phyloP scores from a whole-genome alignment of 129 eudicot genomes.

The Chrysanthemum makinoi region DNA sequence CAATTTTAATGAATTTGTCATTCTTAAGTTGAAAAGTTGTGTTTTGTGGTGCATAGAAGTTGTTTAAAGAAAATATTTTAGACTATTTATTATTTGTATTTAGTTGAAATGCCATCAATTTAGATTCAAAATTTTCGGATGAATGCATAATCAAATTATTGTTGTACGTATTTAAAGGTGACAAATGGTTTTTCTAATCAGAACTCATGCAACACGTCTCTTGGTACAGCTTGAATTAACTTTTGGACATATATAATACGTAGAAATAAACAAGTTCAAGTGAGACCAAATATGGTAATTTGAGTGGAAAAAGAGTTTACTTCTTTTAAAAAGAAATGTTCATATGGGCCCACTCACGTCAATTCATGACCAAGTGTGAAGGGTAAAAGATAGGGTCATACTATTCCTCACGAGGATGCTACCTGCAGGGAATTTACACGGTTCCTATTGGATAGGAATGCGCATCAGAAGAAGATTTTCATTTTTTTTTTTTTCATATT shows the following conservation, averaged over 20 bases:
- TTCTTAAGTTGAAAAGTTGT: neutral
- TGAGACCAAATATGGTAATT: constrained; percentile 7
- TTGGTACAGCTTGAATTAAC: too few relatives aligned
- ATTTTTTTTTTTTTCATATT: too few relatives aligned
- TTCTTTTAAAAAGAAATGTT: constrained; percentile 25
- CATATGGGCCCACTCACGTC: constrained; percentile 26
- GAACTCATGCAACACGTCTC: neutral
- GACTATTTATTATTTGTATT: neutral
- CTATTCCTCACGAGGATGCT: too few relatives aligned
- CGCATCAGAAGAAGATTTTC: too few relatives aligned
- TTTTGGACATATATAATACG: too few relatives aligned
- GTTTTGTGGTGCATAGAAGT: too few relatives aligned
- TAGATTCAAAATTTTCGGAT: neutral
- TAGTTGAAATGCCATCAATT: neutral
- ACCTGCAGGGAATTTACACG: too few relatives aligned
- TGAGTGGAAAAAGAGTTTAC: constrained; percentile 19
- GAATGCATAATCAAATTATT: neutral
- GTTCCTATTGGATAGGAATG: too few relatives aligned
- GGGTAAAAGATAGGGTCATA: constrained; percentile 30
- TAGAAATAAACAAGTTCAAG: neutral
- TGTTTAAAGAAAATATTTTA: too few relatives aligned
- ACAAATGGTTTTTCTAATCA: neutral
- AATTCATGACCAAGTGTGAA: constrained; percentile 22
- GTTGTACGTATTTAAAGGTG: too few relatives aligned
- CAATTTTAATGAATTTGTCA: neutral